Evolutionary conservation across 1,139 yeast genomes (phyloP), one percentile per base, ranked within the genome.

Genomic region (Diutina pseudorugosa): DNA sequence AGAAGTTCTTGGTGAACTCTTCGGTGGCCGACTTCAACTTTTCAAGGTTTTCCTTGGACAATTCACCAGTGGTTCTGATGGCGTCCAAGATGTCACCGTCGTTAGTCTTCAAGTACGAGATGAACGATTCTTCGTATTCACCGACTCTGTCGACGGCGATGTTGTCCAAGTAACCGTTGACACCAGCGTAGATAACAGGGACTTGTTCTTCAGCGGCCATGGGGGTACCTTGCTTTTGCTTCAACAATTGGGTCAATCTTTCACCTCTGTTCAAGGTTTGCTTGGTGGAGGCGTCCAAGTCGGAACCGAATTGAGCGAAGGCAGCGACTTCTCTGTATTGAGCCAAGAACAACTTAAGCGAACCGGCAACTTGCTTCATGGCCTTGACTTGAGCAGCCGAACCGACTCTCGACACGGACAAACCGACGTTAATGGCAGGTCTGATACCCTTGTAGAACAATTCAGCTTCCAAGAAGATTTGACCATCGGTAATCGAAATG

Each of bases 321-420:
- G 99, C 98, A 71, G 98, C 98, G 69, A 93, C 98, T 85, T 93
- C 99, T 89, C 99, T 93, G 88, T 93, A 93, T 83, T 93, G 99
- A 69, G 99, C 99, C 84, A 93, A 88, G 96, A 89, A 93, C 77
- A 93, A 88, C 80, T 93, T 93, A 79, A 93, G 86, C 65, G 98
- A 94, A 85, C 98, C 99, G 64, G 98, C 98, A 77, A 94, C 98
- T 84, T 93, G 98, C 81, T 93, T 93, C 95, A 94, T 87, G 77
- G 98, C 98, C 85, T 93, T 93, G 69, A 93, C 98, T 83, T 93
- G 98, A 70, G 98, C 98, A 70, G 98, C 98, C 63, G 98, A 93
- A 80, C 98, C 98, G 81, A 93, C 98, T 84, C 98, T 96, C 68
- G 98, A 93, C 69, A 93, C 98, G 68, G 98, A 93, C 71, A 93